Percentiles rank a stretch among this genome's conserved stretches.
phyloP scores from a whole-genome alignment of 2,329 filamentous ascomycete genomes.

The Teratosphaeria pseudoeucalypti region DNA sequence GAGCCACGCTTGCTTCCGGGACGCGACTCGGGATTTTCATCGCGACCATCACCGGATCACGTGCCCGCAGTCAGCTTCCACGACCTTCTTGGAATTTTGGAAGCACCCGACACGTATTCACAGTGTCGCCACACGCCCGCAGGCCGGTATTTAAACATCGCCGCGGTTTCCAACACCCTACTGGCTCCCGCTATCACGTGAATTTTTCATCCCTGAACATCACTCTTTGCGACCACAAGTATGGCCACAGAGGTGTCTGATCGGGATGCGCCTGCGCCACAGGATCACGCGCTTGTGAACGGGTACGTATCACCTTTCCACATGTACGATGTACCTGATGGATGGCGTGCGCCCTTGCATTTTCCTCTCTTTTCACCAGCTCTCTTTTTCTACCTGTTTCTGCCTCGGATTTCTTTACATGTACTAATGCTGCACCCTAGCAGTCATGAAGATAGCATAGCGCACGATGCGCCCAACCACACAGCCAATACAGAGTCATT shows the following conservation, averaged over 20 bases:
- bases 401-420: constrained; percentile 2
- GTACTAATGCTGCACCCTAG: constrained; percentile 6
- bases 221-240: constrained; percentile 1
- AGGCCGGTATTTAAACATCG: background rate
- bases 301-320: constrained; percentile 3
- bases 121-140: background rate
- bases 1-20: background rate
- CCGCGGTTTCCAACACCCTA: background rate
- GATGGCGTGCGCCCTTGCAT: background rate
- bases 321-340: background rate
- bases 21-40: background rate
- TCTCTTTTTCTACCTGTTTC: background rate
- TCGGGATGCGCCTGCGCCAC: constrained; percentile 3
- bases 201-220: background rate
- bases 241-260: constrained; percentile 8
- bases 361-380: background rate
- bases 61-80: background rate
- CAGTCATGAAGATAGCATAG: constrained; percentile 1
- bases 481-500: constrained; percentile 14
- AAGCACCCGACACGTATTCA: background rate
- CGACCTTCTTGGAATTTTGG: background rate
- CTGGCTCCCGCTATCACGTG: background rate
- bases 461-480: background rate
- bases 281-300: constrained; percentile 3
- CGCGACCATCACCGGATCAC: constrained; percentile 1